phyloP scores from a whole-genome alignment of 108 stramenopile species.

The Pelagomonas calceolata region DNA sequence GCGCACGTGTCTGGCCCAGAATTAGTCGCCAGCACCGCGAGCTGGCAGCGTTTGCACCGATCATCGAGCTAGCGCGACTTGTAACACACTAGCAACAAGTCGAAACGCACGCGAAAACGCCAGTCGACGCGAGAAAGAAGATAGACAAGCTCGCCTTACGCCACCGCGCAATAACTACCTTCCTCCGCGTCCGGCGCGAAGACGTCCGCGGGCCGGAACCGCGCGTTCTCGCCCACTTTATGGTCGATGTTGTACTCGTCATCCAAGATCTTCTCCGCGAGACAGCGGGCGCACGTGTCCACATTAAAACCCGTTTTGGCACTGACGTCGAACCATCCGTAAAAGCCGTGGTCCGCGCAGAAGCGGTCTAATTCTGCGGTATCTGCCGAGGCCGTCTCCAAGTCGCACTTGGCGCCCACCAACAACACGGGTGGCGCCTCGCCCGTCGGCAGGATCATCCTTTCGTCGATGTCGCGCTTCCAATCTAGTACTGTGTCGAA shows the following conservation, averaged over 20 bases:
- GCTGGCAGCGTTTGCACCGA: no score
- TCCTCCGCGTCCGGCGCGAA: neutral
- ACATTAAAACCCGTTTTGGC: conserved; percentile 3
- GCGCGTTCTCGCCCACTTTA: neutral
- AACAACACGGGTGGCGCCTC: conserved; percentile 3
- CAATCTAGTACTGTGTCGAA: neutral
- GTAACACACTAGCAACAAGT: no score
- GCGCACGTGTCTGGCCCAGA: no score
- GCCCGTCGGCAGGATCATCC: neutral
- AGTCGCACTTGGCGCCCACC: conserved; percentile 6
- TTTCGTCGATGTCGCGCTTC: conserved; percentile 8
- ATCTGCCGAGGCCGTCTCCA: conserved; percentile 1
- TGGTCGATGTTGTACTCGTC: neutral
- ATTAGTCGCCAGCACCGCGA: no score
- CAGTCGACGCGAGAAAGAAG: no score
- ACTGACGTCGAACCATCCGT: neutral
- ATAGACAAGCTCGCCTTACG: no score
- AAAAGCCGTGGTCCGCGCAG: neutral
- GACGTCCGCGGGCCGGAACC: neutral
- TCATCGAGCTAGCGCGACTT: no score
- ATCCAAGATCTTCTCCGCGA: conserved; percentile 4
- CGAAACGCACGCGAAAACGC: no score
- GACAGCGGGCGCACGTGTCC: neutral
- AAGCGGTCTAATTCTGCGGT: neutral
- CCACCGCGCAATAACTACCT: neutral